phyloP scores from a whole-genome alignment of 2,329 filamentous ascomycete genomes.

The Aureobasidium pullulans region DNA sequence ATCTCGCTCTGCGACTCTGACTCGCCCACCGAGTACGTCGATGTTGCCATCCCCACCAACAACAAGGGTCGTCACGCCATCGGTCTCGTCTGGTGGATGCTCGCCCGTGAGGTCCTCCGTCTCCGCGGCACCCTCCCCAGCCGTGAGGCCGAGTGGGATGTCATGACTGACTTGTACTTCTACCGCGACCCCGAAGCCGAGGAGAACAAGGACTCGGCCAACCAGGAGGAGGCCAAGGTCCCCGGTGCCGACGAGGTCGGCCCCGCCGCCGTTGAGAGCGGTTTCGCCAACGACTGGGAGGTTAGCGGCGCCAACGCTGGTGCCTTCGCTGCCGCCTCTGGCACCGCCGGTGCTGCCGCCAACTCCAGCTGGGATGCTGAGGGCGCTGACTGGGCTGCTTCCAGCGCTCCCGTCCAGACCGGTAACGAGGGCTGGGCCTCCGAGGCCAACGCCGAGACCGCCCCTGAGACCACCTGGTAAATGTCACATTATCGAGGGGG shows the following conservation, averaged over 20 bases:
- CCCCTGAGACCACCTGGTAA: slow-evolving; percentile 40
- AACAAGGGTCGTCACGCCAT: slow-evolving; percentile 99
- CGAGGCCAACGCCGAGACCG: slow-evolving; percentile 27
- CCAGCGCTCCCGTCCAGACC: slow-evolving; percentile 38
- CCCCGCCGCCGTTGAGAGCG: slow-evolving; percentile 67
- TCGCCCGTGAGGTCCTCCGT: slow-evolving; percentile 98
- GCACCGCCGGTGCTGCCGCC: slow-evolving; percentile 50
- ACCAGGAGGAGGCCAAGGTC: slow-evolving; percentile 76
- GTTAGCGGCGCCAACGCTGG: slow-evolving; percentile 58
- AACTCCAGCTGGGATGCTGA: slow-evolving; percentile 59
- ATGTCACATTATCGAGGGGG: slow-evolving; percentile 17
- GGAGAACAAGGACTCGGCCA: slow-evolving; percentile 89
- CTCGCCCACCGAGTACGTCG: slow-evolving; percentile 98
- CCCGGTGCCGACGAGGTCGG: slow-evolving; percentile 79
- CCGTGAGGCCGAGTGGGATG: slow-evolving; percentile 96
- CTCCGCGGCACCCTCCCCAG: slow-evolving; percentile 93
- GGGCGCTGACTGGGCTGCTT: slow-evolving; percentile 62
- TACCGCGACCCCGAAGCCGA: slow-evolving; percentile 99
- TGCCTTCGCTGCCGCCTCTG: slow-evolving; percentile 57
- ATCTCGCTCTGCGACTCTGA: slow-evolving; percentile 99
- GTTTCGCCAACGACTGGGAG: slow-evolving; percentile 83
- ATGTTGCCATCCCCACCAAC: slow-evolving; percentile 99
- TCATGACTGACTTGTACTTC: slow-evolving; percentile 99
- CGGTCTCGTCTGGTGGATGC: slow-evolving; percentile 98
- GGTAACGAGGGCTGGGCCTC: slow-evolving; percentile 47